Conservation (phyloP, 2,329 filamentous ascomycete species). For the Chaetomium globosum region DNA sequence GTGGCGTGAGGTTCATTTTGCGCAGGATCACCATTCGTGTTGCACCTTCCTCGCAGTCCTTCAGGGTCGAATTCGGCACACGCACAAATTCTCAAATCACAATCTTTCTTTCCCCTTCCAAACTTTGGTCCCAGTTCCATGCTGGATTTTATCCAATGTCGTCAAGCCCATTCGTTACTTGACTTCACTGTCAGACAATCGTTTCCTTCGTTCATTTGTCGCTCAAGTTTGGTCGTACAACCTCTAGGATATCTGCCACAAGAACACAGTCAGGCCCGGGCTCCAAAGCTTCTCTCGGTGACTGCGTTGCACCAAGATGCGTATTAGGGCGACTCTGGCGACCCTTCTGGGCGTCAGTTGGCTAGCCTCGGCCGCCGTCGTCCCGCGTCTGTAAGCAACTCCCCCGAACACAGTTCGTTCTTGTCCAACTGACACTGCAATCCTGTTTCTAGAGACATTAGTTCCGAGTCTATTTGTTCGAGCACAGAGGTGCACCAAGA, state of each 20-base stretch:
- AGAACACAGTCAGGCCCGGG: not conserved
- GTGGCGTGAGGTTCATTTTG: not conserved
- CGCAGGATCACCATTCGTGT: not conserved
- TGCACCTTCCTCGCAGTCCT: not conserved
- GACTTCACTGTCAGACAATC: not conserved
- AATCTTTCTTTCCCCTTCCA: not conserved
- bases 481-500: not conserved
- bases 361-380: constrained; percentile 41
- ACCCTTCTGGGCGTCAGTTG: constrained; percentile 44
- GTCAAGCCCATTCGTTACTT: not conserved
- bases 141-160: not conserved
- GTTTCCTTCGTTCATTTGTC: not conserved
- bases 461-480: constrained; percentile 1
- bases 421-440: constrained; percentile 4
- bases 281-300: not conserved
- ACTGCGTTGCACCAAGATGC: constrained; percentile 43
- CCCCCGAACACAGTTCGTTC: not conserved
- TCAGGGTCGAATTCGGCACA: not conserved
- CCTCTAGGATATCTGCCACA: not conserved
- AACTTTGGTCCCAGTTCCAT: not conserved
- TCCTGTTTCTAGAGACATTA: constrained; percentile 23
- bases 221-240: not conserved
- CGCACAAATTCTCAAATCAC: not conserved
- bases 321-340: constrained; percentile 43
- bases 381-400: constrained; percentile 43